Conservation (phyloP, 1,284 basidiomycete species). For the Malassezia pachydermatis region DNA sequence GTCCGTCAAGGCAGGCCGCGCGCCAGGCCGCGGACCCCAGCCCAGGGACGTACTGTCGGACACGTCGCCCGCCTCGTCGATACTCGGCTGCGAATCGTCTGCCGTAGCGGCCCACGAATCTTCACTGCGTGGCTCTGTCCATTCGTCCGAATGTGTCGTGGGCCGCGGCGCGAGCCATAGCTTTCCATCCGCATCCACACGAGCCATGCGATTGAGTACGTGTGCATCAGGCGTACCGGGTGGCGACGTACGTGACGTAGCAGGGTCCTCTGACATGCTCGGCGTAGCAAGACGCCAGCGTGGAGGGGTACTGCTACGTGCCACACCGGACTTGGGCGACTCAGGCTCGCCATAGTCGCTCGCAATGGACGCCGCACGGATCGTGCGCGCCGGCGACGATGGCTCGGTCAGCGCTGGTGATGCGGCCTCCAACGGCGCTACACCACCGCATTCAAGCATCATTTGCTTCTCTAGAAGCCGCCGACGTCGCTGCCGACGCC, state of each 20-base stretch:
- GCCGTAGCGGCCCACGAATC: slow-evolving; percentile 16
- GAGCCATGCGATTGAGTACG: slow-evolving; percentile 29
- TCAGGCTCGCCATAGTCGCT: slow-evolving; percentile 1
- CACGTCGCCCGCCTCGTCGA: slow-evolving; percentile 17
- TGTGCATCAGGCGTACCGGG: slow-evolving; percentile 6
- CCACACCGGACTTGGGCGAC: not conserved
- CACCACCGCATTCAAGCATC: slow-evolving; percentile 7
- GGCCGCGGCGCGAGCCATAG: slow-evolving; percentile 20
- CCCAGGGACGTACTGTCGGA: slow-evolving; percentile 2
- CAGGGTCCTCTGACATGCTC: not conserved
- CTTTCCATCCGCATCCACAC: slow-evolving; percentile 28
- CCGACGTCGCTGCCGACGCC: slow-evolving; percentile 16
- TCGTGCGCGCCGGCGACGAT: slow-evolving; percentile 2
- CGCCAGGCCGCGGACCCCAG: slow-evolving; percentile 21
- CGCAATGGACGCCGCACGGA: not conserved
- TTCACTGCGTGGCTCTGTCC: not conserved
- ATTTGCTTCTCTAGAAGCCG: slow-evolving; percentile 30
- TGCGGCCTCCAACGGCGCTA: not conserved
- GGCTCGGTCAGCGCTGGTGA: slow-evolving; percentile 1
- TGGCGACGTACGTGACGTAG: not conserved
- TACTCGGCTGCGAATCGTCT: slow-evolving; percentile 24
- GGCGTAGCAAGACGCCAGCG: not conserved
- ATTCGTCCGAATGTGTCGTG: not conserved
- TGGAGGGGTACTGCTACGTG: slow-evolving; percentile 11
- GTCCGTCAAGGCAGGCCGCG: slow-evolving; percentile 15